Evolutionary conservation across 306 rosid species (phyloP), one percentile per base, ranked within the genome.

Genomic region (Prunus mume): DNA sequence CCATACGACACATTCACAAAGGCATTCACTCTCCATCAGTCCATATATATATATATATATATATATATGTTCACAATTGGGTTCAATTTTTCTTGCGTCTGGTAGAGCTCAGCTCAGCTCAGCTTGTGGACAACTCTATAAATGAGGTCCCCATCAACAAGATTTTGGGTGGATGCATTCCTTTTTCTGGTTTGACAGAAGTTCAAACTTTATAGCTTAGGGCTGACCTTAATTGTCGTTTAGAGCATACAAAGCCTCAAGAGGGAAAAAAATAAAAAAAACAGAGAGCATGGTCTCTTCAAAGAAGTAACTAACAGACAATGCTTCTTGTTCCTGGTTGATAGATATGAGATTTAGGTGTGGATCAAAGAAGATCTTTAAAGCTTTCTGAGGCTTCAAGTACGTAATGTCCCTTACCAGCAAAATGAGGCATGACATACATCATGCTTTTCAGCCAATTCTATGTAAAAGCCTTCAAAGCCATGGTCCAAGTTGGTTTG

Each of bases 321-420:
- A 27, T 76, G 83, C 71, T 24, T 78, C 67, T 70, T 45, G 52
- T 74, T 72, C 56, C 57, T 3, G 12, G n/a, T 32, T 15, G 64
- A 51, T 34, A 19, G 47, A 70, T 67, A 28, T 6, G 47, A 73
- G 73, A 78, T 89, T 82, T 69, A 80, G 82, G 49, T 81, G 83
- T 60, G 76, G 85, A 87, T 83, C 81, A 78, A 74, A 75, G 24
- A 76, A 87, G 86, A 87, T 87, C 90, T 81, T 76, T 41, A 4
- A 79, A 77, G 85, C 90, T 83, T 90, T 86, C 63, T 75, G 75
- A 62, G 76, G 43, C 75, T 64, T 76, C 79, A 49, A 86, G 85
- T 85, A 81, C 87, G 90, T 70, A 85, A 88, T 83, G 84, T 76
- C 91, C 82, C 68, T 79, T 81, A 79, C 71, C 80, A 83, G 91